Conservation (phyloP, 257 asterid species). For the Capsicum pubescens region DNA sequence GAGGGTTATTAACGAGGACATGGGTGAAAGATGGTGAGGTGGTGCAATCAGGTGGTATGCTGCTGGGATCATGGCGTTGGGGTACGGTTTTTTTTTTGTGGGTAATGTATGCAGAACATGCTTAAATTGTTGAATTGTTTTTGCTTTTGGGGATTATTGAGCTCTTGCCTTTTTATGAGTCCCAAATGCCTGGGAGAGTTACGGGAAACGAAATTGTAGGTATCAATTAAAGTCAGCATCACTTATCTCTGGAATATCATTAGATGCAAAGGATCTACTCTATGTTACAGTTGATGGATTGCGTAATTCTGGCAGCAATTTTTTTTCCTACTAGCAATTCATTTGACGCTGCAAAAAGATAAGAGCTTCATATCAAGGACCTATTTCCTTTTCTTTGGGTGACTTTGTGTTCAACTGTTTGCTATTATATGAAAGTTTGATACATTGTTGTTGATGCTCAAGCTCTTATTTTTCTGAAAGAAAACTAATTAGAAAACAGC, state of each 20-base stretch:
- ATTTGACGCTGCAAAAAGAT: conserved; percentile 12
- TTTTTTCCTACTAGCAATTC: background rate
- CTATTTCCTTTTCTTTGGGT: conserved; percentile 13
- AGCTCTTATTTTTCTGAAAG: conserved; percentile 3
- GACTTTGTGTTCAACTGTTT: conserved; percentile 14
- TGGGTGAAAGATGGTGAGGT: background rate
- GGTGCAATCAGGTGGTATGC: conserved; percentile 1
- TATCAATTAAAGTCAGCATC: conserved; percentile 8
- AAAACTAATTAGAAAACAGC: conserved; percentile 5
- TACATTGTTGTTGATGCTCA: background rate
- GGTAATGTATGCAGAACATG: background rate
- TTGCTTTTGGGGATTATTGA: background rate
- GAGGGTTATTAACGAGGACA: conserved; percentile 5
- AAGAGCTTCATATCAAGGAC: background rate
- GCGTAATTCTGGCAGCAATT: background rate
- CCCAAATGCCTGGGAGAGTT: background rate
- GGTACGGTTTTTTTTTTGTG: background rate
- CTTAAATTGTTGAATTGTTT: conserved; percentile 13
- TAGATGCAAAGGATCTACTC: background rate
- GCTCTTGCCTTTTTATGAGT: background rate
- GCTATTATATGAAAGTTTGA: conserved; percentile 20
- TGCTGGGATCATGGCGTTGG: background rate
- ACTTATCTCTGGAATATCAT: background rate
- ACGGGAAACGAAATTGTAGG: background rate
- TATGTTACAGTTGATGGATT: conserved; percentile 5